phyloP scores from a whole-genome alignment of 495 filamentous ascomycete species.

The Neurospora cerealis region DNA sequence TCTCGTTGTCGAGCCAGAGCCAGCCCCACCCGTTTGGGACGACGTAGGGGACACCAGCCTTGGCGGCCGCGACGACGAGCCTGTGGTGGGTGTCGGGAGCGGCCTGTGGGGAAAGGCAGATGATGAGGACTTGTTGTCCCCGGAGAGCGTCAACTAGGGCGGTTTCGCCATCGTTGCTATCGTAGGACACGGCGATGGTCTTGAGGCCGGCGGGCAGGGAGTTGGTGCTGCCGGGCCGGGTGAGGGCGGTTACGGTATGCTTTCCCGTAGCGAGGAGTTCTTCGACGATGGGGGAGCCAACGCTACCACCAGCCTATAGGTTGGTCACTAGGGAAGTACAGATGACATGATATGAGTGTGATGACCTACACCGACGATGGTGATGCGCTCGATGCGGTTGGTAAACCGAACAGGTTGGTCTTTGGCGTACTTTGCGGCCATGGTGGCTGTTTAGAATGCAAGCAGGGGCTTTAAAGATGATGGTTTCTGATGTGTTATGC shows the following conservation, averaged over 20 bases:
- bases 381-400: constrained; percentile 33
- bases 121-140: constrained; percentile 50
- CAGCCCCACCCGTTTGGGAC: constrained; percentile 50
- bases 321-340: background rate
- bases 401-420: constrained; percentile 15
- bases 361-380: constrained; percentile 37
- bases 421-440: background rate
- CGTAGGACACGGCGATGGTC: constrained; percentile 26
- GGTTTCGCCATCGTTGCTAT: constrained; percentile 8
- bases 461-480: background rate
- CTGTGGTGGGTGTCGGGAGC: constrained; percentile 27
- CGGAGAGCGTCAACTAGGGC: constrained; percentile 31
- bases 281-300: constrained; percentile 44
- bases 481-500: background rate
- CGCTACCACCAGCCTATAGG: constrained; percentile 45
- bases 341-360: background rate
- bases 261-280: constrained; percentile 40
- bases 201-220: constrained; percentile 30
- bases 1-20: background rate
- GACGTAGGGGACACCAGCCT: constrained; percentile 51
- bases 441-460: background rate
- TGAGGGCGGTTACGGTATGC: constrained; percentile 46
- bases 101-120: constrained; percentile 35
- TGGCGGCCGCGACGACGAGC: constrained; percentile 49
- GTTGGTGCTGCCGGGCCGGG: constrained; percentile 33